Evolutionary conservation across 805 yeast genomes (phyloP).

Genomic region (Lachancea kluyveri): DNA sequence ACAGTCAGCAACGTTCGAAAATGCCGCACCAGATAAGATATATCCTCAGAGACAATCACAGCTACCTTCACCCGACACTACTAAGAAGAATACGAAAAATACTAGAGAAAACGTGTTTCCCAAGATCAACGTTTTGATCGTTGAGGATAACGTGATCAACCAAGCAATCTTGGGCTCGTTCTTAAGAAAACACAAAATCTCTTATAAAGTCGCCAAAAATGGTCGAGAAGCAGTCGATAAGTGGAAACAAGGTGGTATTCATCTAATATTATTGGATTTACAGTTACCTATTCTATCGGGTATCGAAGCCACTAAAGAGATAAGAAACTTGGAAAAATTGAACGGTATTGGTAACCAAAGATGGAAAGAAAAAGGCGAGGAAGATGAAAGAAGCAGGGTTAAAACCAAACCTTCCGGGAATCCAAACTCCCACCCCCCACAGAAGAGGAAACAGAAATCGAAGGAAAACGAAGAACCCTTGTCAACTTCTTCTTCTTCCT

Average conservation of each 20-base stretch:
- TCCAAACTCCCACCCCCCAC: too few species aligned
- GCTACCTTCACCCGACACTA: slow-evolving; percentile 8
- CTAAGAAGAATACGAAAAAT: background rate
- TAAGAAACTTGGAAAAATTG: slow-evolving; percentile 72
- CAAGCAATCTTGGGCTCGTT: slow-evolving; percentile 88
- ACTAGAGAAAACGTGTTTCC: slow-evolving; percentile 65
- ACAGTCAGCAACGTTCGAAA: too few species aligned
- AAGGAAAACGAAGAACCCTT: slow-evolving; percentile 1
- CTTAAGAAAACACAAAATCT: slow-evolving; percentile 76
- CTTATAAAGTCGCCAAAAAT: slow-evolving; percentile 80
- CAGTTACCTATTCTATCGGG: slow-evolving; percentile 96
- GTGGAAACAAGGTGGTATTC: slow-evolving; percentile 94
- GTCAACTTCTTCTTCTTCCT: too few species aligned
- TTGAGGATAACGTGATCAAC: slow-evolving; percentile 93
- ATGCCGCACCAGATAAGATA: slow-evolving; percentile 2
- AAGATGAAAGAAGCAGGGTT: background rate
- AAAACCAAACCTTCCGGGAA: too few species aligned
- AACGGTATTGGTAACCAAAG: slow-evolving; percentile 61
- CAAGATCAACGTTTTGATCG: slow-evolving; percentile 83
- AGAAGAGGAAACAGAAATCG: too few species aligned
- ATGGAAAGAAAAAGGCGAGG: background rate
- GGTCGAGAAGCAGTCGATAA: slow-evolving; percentile 93
- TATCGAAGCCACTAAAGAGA: slow-evolving; percentile 88
- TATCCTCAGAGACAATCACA: slow-evolving; percentile 10
- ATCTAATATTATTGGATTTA: slow-evolving; percentile 92